Conservation (phyloP, 352 stramenopile genomes). For the Phytophthora tentaculata region DNA sequence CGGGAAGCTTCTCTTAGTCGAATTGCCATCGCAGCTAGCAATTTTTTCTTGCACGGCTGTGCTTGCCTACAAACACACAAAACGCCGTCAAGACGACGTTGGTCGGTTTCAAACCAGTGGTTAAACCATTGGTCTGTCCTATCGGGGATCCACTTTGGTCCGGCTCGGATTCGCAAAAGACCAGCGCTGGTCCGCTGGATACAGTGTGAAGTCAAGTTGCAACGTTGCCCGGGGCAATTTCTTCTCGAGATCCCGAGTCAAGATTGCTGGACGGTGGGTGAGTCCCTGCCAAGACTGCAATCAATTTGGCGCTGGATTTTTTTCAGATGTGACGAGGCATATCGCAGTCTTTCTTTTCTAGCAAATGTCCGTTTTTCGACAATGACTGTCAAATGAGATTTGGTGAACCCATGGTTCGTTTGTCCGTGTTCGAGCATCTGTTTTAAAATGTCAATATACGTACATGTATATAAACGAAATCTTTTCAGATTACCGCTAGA, state of each 20-base stretch:
- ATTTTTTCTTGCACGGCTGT: slow-evolving; percentile 19
- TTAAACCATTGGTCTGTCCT: neutral
- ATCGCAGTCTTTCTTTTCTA: neutral
- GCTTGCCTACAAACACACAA: neutral
- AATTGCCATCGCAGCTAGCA: slow-evolving; percentile 1
- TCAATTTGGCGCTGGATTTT: slow-evolving; percentile 21
- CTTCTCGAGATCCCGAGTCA: neutral
- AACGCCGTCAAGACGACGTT: neutral
- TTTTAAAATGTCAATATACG: neutral
- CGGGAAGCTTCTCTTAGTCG: slow-evolving; percentile 19
- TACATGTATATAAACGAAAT: too few relatives aligned
- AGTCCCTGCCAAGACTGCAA: neutral
- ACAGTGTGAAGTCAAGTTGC: slow-evolving; percentile 17
- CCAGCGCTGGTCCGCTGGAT: slow-evolving; percentile 20
- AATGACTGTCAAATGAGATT: slow-evolving; percentile 28
- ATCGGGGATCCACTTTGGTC: slow-evolving; percentile 6
- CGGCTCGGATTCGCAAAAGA: neutral
- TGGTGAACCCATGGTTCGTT: slow-evolving; percentile 27
- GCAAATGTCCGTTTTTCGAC: slow-evolving; percentile 10
- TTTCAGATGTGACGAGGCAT: slow-evolving; percentile 36
- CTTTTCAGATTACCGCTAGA: too few relatives aligned
- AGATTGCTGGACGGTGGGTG: slow-evolving; percentile 7
- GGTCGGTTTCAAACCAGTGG: neutral
- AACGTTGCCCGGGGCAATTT: slow-evolving; percentile 14
- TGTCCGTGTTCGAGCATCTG: slow-evolving; percentile 4